Evolutionary conservation across 73 alveolate species (phyloP).

Genomic region (Paraurostyla sp.): DNA sequence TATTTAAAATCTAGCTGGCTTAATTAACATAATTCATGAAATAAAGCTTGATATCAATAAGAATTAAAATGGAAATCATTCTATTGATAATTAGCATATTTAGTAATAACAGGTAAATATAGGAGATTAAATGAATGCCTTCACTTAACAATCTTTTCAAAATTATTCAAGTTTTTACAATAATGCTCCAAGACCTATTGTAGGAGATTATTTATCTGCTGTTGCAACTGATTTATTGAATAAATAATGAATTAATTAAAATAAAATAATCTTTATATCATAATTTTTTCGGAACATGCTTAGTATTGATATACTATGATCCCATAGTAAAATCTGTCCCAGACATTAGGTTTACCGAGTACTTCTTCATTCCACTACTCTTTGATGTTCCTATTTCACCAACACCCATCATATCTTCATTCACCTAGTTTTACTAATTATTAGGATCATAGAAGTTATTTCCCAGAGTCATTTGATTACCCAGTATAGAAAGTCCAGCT

Average conservation of each 20-base stretch:
- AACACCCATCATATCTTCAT: background rate
- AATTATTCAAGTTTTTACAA: background rate
- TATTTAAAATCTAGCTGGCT: background rate
- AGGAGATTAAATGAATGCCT: background rate
- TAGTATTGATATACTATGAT: background rate
- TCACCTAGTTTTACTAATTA: background rate
- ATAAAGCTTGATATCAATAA: too few relatives aligned
- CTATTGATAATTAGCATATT: too few relatives aligned
- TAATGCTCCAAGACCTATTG: slow-evolving; percentile 27
- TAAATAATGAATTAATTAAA: background rate
- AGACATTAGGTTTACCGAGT: background rate
- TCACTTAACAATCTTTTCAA: background rate
- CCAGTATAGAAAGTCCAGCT: slow-evolving; percentile 36
- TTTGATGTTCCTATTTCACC: background rate
- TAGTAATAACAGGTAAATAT: background rate
- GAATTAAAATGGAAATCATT: too few relatives aligned
- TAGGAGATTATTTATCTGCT: slow-evolving; percentile 17
- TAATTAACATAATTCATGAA: background rate
- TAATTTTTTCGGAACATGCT: background rate
- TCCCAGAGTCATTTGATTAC: slow-evolving; percentile 30
- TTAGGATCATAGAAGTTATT: background rate
- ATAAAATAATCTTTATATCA: background rate
- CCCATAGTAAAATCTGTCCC: slow-evolving; percentile 30
- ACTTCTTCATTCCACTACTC: background rate
- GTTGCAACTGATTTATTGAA: background rate